Percentiles rank a stretch among this genome's conserved stretches.
phyloP scores from a whole-genome alignment of 768 basidiomycete genomes.

The Rickenella mellea region DNA sequence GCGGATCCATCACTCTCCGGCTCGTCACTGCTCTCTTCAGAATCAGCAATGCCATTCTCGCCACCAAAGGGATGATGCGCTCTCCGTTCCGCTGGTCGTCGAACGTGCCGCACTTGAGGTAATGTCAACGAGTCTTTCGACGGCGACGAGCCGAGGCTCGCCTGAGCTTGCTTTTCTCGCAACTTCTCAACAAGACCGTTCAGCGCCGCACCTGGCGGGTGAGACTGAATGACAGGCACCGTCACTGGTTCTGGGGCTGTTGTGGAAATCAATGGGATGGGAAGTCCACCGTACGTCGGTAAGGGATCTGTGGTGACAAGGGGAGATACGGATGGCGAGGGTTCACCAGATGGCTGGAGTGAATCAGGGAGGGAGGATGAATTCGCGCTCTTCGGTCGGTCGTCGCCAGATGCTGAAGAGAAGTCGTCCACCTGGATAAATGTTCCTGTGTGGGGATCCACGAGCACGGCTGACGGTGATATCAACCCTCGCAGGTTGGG shows the following conservation, averaged over 20 bases:
- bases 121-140: conserved; percentile 15
- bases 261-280: conserved; percentile 48
- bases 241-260: conserved; percentile 37
- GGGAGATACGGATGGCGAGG: conserved; percentile 11
- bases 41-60: too few species aligned
- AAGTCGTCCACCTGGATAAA: conserved; percentile 17
- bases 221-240: too few species aligned
- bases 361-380: conserved; percentile 17
- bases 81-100: conserved; percentile 20
- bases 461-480: conserved; percentile 13
- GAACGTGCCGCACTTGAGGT: conserved; percentile 15
- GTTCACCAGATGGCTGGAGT: conserved; percentile 17
- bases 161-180: too few species aligned
- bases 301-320: conserved; percentile 18
- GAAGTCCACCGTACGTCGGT: conserved; percentile 29
- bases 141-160: conserved; percentile 7
- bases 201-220: conserved; percentile 14
- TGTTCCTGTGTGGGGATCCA: conserved; percentile 13
- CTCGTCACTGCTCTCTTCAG: conserved; percentile 22
- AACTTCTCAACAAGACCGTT: too few species aligned
- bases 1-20: conserved; percentile 23
- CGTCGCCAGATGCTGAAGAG: background rate
- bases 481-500: conserved; percentile 16
- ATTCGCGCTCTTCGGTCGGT: conserved; percentile 7
- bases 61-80: too few species aligned